Percentiles rank a stretch among this genome's conserved stretches.
phyloP scores from a whole-genome alignment of 2,329 filamentous ascomycete genomes.

The Nemania abortiva region DNA sequence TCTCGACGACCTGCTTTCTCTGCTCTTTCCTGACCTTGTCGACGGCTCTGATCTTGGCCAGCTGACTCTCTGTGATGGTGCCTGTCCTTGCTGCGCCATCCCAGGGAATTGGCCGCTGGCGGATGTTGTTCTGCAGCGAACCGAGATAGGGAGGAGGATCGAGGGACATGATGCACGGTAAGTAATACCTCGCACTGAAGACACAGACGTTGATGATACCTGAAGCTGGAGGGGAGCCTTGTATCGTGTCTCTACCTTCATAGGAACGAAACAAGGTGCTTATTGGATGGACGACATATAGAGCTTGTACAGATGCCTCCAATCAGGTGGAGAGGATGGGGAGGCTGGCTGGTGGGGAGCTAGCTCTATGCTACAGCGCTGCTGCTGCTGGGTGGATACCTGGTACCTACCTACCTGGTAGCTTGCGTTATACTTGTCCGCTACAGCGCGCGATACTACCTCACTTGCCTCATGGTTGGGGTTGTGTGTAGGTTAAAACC shows the following conservation, averaged over 20 bases:
- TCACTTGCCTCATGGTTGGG: too few relatives aligned
- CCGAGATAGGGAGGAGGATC: constrained; percentile 87
- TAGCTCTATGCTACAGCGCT: neutral
- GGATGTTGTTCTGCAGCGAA: constrained; percentile 96
- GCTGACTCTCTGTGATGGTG: constrained; percentile 92
- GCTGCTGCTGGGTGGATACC: too few relatives aligned
- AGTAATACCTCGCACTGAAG: constrained; percentile 1
- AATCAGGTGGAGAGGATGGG: constrained; percentile 34
- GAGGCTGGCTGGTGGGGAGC: constrained; percentile 6
- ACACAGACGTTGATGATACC: neutral
- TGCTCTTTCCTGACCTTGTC: constrained; percentile 96
- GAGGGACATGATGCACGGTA: constrained; percentile 76
- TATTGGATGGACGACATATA: constrained; percentile 29
- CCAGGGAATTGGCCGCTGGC: constrained; percentile 95
- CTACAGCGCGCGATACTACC: too few relatives aligned
- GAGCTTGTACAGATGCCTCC: constrained; percentile 20
- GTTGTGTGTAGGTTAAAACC: too few relatives aligned
- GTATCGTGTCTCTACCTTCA: constrained; percentile 1
- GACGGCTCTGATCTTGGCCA: constrained; percentile 95
- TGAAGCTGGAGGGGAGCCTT: constrained; percentile 16
- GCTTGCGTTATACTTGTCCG: too few relatives aligned
- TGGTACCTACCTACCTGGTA: neutral
- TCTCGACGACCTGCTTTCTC: constrained; percentile 83
- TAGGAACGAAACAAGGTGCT: constrained; percentile 16
- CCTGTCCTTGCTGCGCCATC: constrained; percentile 94